Evolutionary conservation across 495 filamentous ascomycete species (phyloP).

Genomic region (Astrothelium macrocarpum): DNA sequence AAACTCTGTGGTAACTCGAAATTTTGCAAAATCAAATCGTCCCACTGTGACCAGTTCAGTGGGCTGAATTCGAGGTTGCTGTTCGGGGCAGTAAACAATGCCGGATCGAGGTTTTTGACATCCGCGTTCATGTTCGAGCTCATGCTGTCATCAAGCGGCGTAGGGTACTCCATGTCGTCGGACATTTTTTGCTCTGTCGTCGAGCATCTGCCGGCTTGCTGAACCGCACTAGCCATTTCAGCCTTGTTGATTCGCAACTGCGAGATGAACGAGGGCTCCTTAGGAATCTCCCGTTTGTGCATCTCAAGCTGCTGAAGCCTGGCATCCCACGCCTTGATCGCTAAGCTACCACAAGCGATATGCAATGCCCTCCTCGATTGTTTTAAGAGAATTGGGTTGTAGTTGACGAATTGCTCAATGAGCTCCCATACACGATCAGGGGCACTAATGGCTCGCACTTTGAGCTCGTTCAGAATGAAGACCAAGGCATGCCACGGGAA

Average conservation of each 20-base stretch:
- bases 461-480: conserved; percentile 16
- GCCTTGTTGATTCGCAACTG: neutral
- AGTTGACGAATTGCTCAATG: neutral
- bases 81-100: neutral
- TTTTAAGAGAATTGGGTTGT: neutral
- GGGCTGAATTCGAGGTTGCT: neutral
- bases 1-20: neutral
- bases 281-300: neutral
- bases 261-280: conserved; percentile 10
- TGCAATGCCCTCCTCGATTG: conserved; percentile 9
- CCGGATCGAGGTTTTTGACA: neutral
- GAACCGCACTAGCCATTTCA: neutral
- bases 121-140: neutral
- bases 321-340: conserved; percentile 19
- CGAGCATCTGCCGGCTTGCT: neutral
- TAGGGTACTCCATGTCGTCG: neutral
- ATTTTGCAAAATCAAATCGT: neutral
- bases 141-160: neutral
- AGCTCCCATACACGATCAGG: neutral
- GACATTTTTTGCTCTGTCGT: neutral
- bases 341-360: conserved; percentile 13
- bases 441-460: neutral
- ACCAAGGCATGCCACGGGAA: conserved; percentile 20
- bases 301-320: neutral
- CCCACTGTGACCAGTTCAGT: neutral